A percentile compares a stretch with the other conserved stretches of the same genome.
Evolutionary conservation across 2,329 filamentous ascomycete genomes (phyloP).

Genomic region (Penicillium sp.): DNA sequence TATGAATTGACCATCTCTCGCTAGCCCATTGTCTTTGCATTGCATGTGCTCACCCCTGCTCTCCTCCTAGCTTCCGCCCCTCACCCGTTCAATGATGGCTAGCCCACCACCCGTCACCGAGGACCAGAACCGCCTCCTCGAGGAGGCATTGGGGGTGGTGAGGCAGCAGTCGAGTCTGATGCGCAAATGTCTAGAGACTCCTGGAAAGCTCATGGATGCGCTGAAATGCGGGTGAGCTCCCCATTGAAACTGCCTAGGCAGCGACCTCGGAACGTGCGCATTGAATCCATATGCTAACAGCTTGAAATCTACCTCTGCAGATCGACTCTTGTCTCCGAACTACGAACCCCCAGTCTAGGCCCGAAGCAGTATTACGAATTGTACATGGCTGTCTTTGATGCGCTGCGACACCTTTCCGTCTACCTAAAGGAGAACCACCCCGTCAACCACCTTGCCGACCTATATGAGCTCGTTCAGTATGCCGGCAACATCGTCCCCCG

Average conservation of each 20-base stretch:
- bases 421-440: constrained; percentile 97
- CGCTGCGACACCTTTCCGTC: constrained; percentile 89
- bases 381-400: constrained; percentile 99
- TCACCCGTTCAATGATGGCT: constrained; percentile 42
- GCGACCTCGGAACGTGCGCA: constrained; percentile 18
- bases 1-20: constrained; percentile 8
- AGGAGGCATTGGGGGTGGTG: constrained; percentile 94
- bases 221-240: constrained; percentile 91
- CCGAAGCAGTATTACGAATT: constrained; percentile 99
- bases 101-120: constrained; percentile 62
- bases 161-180: constrained; percentile 95
- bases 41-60: constrained; percentile 25
- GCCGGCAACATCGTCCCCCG: constrained; percentile 96
- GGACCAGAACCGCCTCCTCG: constrained; percentile 86
- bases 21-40: constrained; percentile 15
- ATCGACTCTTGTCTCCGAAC: constrained; percentile 96
- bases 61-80: constrained; percentile 19
- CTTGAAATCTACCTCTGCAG: constrained; percentile 47
- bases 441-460: constrained; percentile 93
- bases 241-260: constrained; percentile 19
- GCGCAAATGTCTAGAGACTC: constrained; percentile 95
- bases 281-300: constrained; percentile 14
- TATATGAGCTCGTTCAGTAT: constrained; percentile 98
- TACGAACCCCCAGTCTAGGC: constrained; percentile 94
- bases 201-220: constrained; percentile 98